These are phyloP conservation scores for Solidago caesia DNA, from an alignment of 129 eudicot species.

Conservation along the genomic window DNA sequence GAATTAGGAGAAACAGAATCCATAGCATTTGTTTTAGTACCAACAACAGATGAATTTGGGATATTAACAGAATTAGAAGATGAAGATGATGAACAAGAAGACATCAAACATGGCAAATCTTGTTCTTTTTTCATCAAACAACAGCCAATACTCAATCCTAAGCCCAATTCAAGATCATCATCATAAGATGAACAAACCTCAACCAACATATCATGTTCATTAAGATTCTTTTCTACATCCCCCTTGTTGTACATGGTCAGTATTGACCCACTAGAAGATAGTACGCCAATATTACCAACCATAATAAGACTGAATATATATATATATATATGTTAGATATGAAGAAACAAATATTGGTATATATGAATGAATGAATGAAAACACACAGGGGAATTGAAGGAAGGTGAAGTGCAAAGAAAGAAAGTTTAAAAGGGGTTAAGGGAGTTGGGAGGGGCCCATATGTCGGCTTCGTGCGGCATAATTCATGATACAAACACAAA, in stretches of 20 bases:
- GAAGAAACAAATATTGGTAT: background rate
- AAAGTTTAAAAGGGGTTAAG: background rate
- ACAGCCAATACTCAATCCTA: slow-evolving; percentile 77
- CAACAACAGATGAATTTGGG: slow-evolving; percentile 50
- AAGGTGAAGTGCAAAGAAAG: slow-evolving; percentile 32
- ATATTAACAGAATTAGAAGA: slow-evolving; percentile 35
- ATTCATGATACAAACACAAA: slow-evolving; percentile 43
- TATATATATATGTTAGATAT: background rate
- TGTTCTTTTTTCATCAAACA: slow-evolving; percentile 33
- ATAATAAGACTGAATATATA: slow-evolving; percentile 9
- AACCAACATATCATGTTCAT: slow-evolving; percentile 15
- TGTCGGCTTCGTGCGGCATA: slow-evolving; percentile 78
- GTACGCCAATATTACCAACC: slow-evolving; percentile 35
- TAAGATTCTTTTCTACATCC: background rate
- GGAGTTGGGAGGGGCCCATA: slow-evolving; percentile 39
- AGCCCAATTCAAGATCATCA: slow-evolving; percentile 74
- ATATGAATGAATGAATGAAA: slow-evolving; percentile 23
- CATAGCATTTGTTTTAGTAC: slow-evolving; percentile 68
- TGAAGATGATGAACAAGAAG: slow-evolving; percentile 34
- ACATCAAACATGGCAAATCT: slow-evolving; percentile 17
- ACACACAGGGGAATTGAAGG: slow-evolving; percentile 18
- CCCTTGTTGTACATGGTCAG: slow-evolving; percentile 24
- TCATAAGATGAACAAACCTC: slow-evolving; percentile 61
- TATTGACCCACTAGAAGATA: slow-evolving; percentile 40
- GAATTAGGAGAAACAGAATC: slow-evolving; percentile 54